Conservation (phyloP, 495 filamentous ascomycete species). For the Apiosordaria backusii region DNA sequence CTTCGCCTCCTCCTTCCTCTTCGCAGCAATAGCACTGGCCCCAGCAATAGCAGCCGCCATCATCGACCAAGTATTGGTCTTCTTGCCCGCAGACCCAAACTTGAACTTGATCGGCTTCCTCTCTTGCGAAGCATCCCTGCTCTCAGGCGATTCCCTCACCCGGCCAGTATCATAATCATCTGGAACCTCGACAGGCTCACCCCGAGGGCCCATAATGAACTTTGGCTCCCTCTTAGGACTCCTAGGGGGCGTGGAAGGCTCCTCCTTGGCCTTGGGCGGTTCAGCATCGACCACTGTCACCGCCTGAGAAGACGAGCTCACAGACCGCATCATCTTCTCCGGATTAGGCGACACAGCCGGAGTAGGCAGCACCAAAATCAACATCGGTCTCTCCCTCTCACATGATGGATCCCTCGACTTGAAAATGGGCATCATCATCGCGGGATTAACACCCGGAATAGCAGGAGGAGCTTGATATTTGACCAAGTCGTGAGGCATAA, state of each 20-base stretch:
- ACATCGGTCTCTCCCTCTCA: constrained; percentile 48
- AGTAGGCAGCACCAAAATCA: constrained; percentile 52
- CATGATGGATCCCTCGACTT: constrained; percentile 44
- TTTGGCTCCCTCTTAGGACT: constrained; percentile 12
- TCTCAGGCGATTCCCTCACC: constrained; percentile 50
- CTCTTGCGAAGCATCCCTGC: constrained; percentile 41
- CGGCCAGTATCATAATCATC: constrained; percentile 51
- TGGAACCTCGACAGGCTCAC: constrained; percentile 27
- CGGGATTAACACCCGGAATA: neutral
- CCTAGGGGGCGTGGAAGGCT: neutral
- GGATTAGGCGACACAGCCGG: constrained; percentile 44
- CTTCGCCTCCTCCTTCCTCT: constrained; percentile 18
- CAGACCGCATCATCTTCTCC: constrained; percentile 32
- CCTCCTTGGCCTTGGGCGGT: constrained; percentile 5
- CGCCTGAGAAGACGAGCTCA: constrained; percentile 10
- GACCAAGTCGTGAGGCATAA: constrained; percentile 37
- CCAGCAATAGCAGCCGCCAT: constrained; percentile 41
- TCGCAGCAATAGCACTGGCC: constrained; percentile 27
- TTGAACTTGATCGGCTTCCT: constrained; percentile 26
- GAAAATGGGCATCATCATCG: constrained; percentile 32
- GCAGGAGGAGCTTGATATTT: constrained; percentile 25
- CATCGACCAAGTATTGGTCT: constrained; percentile 38
- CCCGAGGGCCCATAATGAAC: constrained; percentile 19
- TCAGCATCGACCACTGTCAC: constrained; percentile 10
- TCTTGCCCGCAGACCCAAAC: constrained; percentile 27